phyloP scores from a whole-genome alignment of 1,284 basidiomycete genomes.

The Boletellus deceptivus region DNA sequence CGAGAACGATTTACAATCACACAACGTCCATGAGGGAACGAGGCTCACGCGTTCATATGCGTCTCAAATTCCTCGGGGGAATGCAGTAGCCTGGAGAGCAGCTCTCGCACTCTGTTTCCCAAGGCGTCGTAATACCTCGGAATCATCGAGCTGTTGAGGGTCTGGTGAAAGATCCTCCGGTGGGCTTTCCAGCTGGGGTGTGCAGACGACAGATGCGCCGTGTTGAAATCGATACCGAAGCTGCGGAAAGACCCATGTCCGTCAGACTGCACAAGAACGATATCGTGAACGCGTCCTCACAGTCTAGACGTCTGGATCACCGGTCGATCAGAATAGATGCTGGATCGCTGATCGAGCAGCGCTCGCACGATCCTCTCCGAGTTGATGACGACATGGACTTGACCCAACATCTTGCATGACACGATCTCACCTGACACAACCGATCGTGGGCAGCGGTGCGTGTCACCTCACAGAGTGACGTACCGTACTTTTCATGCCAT shows the following conservation, averaged over 20 bases:
- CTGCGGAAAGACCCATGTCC: constrained; percentile 7
- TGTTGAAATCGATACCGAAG: constrained; percentile 21
- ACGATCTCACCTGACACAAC: constrained; percentile 20
- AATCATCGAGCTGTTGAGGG: constrained; percentile 10
- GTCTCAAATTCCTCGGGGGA: constrained; percentile 8
- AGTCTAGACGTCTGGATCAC: constrained; percentile 5
- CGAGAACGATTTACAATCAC: not conserved
- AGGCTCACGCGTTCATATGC: constrained; percentile 18
- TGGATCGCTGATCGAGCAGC: constrained; percentile 26
- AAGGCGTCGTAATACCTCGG: constrained; percentile 14
- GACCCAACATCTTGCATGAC: constrained; percentile 19
- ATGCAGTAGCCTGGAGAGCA: constrained; percentile 14
- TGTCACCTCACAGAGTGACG: not conserved
- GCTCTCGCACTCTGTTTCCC: not conserved
- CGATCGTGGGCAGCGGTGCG: not conserved
- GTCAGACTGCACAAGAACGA: not conserved
- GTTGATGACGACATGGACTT: constrained; percentile 23
- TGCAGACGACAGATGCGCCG: constrained; percentile 16
- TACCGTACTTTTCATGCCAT: constrained; percentile 29
- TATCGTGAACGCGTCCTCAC: constrained; percentile 4
- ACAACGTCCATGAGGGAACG: not conserved
- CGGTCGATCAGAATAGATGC: constrained; percentile 21
- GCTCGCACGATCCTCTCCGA: constrained; percentile 19
- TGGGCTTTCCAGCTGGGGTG: constrained; percentile 17
- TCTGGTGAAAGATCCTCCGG: constrained; percentile 17